Conservation (phyloP, 225 moss, liverwort and hornwort species). For the Polytrichum commune region DNA sequence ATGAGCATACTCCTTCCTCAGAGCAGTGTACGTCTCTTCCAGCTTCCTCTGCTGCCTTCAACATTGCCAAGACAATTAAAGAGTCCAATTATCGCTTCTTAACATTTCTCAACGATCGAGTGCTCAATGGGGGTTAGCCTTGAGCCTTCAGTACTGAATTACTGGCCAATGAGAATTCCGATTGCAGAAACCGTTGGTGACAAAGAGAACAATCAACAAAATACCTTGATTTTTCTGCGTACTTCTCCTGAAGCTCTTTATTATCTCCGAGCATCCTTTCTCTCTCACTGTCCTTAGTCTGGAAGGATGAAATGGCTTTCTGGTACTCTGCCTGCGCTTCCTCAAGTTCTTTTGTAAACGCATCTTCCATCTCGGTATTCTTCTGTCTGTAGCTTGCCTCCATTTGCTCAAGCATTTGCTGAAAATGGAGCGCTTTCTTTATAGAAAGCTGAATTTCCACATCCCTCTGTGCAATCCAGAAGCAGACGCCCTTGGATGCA, state of each 20-base stretch:
- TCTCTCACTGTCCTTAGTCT: constrained; percentile 71
- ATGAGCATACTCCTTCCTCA: constrained; percentile 79
- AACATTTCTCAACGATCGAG: too few species aligned
- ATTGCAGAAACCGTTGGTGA: neutral
- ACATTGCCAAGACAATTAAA: too few species aligned
- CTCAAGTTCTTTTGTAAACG: constrained; percentile 74
- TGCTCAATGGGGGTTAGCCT: too few species aligned
- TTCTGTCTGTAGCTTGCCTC: constrained; percentile 74
- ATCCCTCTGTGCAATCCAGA: constrained; percentile 99
- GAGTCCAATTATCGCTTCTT: too few species aligned
- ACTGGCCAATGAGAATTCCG: neutral
- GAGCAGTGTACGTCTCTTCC: constrained; percentile 95
- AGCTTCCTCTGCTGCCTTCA: constrained; percentile 93
- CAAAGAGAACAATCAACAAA: neutral
- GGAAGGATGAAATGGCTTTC: constrained; percentile 82
- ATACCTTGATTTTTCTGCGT: constrained; percentile 91
- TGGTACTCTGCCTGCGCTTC: constrained; percentile 86
- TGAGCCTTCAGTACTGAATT: too few species aligned
- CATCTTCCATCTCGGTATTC: constrained; percentile 77
- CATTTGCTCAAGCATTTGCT: constrained; percentile 87
- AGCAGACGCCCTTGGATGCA: constrained; percentile 84
- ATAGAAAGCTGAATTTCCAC: constrained; percentile 89
- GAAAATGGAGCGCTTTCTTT: constrained; percentile 81
- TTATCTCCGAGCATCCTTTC: constrained; percentile 74
- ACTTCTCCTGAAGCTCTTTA: constrained; percentile 90